phyloP scores from a whole-genome alignment of 2,329 filamentous ascomycete species.

The Fusarium redolens region DNA sequence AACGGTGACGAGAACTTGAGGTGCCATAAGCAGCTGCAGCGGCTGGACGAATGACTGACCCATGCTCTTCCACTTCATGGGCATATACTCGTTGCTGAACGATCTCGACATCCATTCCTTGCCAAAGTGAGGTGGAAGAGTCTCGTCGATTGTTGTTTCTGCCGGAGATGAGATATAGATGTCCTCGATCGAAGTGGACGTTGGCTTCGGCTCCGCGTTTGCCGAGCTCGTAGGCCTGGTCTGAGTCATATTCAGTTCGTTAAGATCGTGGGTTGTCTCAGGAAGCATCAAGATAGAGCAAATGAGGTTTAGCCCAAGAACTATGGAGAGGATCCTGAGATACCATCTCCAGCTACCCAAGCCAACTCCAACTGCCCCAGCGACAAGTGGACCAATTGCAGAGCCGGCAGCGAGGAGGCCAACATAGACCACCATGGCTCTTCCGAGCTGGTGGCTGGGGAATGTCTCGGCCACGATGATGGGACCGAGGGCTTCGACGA shows the following conservation, averaged over 20 bases:
- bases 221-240: neutral
- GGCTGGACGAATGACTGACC: neutral
- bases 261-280: neutral
- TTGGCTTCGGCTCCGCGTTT: neutral
- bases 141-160: neutral
- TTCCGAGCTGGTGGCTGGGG: neutral
- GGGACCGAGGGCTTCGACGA: conserved; percentile 11
- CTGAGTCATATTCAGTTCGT: neutral
- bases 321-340: neutral
- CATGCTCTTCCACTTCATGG: neutral
- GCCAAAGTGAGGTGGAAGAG: too few species aligned
- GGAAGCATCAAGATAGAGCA: conserved; percentile 1
- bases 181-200: neutral
- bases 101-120: neutral
- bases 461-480: conserved; percentile 16
- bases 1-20: conserved; percentile 1
- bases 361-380: neutral
- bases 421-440: conserved; percentile 10
- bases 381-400: neutral
- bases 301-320: neutral
- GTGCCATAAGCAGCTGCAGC: neutral
- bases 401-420: conserved; percentile 6
- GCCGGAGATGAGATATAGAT: neutral
- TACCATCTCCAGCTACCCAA: conserved; percentile 15
- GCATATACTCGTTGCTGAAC: neutral